A percentile compares a stretch with the other conserved stretches of the same genome.
These are phyloP conservation scores for Podospora fimiseda DNA, from an alignment of 495 filamentous ascomycete genomes.

Conservation along the genomic window DNA sequence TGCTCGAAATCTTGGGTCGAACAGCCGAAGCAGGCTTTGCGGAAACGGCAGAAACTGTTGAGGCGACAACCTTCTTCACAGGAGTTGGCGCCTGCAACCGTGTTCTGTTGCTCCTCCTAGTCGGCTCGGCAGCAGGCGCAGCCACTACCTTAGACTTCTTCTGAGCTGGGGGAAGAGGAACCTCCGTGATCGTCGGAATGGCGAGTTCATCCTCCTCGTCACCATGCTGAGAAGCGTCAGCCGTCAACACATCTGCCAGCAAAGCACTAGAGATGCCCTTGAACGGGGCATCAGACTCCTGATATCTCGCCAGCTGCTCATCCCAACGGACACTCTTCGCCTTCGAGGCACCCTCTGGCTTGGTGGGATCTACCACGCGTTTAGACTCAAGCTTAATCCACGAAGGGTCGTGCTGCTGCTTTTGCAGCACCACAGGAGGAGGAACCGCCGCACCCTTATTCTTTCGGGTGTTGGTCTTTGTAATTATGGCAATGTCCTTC, in stretches of 20 bases:
- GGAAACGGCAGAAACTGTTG: neutral
- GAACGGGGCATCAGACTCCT: slow-evolving; percentile 10
- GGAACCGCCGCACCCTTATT: slow-evolving; percentile 43
- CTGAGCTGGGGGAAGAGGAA: neutral
- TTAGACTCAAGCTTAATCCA: slow-evolving; percentile 28
- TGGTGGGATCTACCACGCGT: slow-evolving; percentile 22
- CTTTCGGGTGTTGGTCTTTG: slow-evolving; percentile 47
- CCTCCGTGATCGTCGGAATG: slow-evolving; percentile 1
- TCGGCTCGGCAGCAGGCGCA: neutral
- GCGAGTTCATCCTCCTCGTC: slow-evolving; percentile 5
- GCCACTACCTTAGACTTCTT: neutral
- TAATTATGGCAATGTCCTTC: slow-evolving; percentile 44
- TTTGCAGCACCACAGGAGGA: slow-evolving; percentile 25
- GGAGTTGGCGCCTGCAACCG: slow-evolving; percentile 1
- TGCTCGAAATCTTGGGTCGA: neutral
- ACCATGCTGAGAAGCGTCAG: neutral
- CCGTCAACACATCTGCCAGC: slow-evolving; percentile 3
- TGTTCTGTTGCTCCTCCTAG: neutral
- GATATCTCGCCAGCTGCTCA: slow-evolving; percentile 24
- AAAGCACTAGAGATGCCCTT: neutral
- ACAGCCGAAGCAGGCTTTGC: neutral
- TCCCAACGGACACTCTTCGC: slow-evolving; percentile 27
- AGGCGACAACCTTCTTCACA: neutral
- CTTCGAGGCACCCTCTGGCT: slow-evolving; percentile 9
- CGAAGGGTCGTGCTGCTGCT: slow-evolving; percentile 20